Evolutionary conservation across 2,329 filamentous ascomycete genomes (phyloP).

Genomic region (Iodosphaeria phyllophila): DNA sequence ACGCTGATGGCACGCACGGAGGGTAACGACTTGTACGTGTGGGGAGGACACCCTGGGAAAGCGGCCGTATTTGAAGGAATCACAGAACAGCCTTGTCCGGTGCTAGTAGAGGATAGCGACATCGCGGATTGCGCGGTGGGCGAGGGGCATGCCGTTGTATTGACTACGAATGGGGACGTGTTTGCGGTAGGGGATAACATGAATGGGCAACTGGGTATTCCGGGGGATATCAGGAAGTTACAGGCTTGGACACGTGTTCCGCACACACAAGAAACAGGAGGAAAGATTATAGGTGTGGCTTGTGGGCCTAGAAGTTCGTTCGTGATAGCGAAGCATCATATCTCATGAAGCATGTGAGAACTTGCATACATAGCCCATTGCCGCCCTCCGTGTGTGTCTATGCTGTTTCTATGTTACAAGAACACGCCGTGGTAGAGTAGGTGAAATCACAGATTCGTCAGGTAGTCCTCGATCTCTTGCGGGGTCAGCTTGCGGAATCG

Average conservation of each 20-base stretch:
- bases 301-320: constrained; percentile 32
- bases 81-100: constrained; percentile 19
- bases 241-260: constrained; percentile 20
- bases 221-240: constrained; percentile 6
- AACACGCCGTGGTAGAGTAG: constrained; percentile 10
- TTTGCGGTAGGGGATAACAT: constrained; percentile 36
- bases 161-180: constrained; percentile 28
- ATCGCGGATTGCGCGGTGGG: constrained; percentile 39
- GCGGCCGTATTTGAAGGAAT: constrained; percentile 13
- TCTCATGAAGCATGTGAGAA: constrained; percentile 4
- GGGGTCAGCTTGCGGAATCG: constrained; percentile 89
- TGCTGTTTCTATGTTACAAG: constrained; percentile 30
- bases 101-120: constrained; percentile 28
- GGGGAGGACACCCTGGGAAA: constrained; percentile 28
- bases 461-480: constrained; percentile 97
- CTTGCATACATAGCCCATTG: constrained; percentile 16
- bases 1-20: constrained; percentile 36
- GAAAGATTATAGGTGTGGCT: constrained; percentile 20
- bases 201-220: constrained; percentile 40
- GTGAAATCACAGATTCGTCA: constrained; percentile 74
- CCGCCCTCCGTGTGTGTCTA: too few species aligned
- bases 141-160: constrained; percentile 35
- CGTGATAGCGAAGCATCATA: constrained; percentile 18
- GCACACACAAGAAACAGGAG: constrained; percentile 10
- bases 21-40: constrained; percentile 39